A percentile compares a stretch with the other conserved stretches of the same genome.
phyloP scores from a whole-genome alignment of 208 protist species.

The Leishmania lainsoni region DNA sequence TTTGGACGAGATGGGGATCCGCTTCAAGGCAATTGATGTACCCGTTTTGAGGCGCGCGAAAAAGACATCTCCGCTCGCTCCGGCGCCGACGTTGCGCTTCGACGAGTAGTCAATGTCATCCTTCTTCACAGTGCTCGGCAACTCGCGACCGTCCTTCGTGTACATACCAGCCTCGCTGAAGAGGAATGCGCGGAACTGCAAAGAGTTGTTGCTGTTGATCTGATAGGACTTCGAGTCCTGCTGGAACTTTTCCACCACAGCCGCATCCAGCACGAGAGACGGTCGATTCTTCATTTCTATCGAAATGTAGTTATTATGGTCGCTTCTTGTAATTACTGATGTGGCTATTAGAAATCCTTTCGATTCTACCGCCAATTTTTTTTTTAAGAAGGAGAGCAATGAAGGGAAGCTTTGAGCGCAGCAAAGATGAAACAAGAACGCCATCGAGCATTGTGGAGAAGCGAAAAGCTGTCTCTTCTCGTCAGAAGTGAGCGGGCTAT shows the following conservation, averaged over 20 bases:
- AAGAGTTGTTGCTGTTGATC: slow-evolving; percentile 87
- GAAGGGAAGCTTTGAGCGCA: background rate
- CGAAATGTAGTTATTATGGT: background rate
- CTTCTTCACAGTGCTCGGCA: slow-evolving; percentile 76
- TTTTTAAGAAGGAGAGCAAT: background rate
- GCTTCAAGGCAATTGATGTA: slow-evolving; percentile 79
- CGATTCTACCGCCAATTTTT: background rate
- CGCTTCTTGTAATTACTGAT: background rate
- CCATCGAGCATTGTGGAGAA: background rate
- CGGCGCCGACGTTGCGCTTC: slow-evolving; percentile 71
- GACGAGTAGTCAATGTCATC: slow-evolving; percentile 75
- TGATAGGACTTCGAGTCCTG: slow-evolving; percentile 85
- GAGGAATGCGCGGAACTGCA: slow-evolving; percentile 87
- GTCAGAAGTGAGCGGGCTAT: background rate
- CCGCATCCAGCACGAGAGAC: slow-evolving; percentile 61
- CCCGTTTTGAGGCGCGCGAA: slow-evolving; percentile 77
- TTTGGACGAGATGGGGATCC: slow-evolving; percentile 89
- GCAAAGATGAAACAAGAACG: background rate
- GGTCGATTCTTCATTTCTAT: slow-evolving; percentile 64
- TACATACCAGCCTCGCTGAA: slow-evolving; percentile 84
- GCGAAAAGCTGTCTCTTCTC: background rate
- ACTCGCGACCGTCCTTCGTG: slow-evolving; percentile 79
- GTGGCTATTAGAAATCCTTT: background rate
- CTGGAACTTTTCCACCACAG: slow-evolving; percentile 64
- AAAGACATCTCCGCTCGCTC: slow-evolving; percentile 77